Base-by-base conservation (phyloP, 2,329 filamentous ascomycete genomes). In the Cladosporium austrohemisphaericum region DNA sequence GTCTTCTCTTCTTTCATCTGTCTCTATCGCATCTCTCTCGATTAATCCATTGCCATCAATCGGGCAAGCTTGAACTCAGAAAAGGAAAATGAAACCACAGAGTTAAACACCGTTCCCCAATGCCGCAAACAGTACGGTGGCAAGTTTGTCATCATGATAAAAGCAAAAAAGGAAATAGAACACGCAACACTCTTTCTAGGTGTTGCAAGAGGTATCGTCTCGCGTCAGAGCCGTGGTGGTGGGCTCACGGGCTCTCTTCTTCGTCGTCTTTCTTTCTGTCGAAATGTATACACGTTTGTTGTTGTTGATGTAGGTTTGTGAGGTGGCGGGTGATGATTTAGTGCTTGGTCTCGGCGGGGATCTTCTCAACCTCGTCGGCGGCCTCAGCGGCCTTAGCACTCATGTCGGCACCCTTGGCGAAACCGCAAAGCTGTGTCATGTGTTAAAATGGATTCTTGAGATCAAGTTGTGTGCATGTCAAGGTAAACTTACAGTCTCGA, bases 11-110 rank as follows among this genome's bases (percentile, higher is more conserved):
- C n/a, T n/a, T n/a, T n/a, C n/a, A n/a, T n/a, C n/a, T n/a, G n/a
- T n/a, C n/a, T n/a, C n/a, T n/a, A n/a, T n/a, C n/a, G 13, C 18
- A 32, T 41, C 28, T 20, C 70, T 6, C 86, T 86, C 2, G 86
- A 86, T 65, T 90, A 85, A 55, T 90, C 73, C 53, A 80, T 79
- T 52, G 90, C 71, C 3, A 78, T 76, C 54, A 32, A 32, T 32
- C 29, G 29, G 29, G n/a, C n/a, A n/a, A n/a, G n/a, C n/a, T n/a
- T n/a, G n/a, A n/a, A n/a, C n/a, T n/a, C 28, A 47, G 25, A 25
- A 28, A 20, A 4, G 5, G 14, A 37, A 47, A 31, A 19, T 13
- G 29, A 47, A 37, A 20, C n/a, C n/a, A n/a, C n/a, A n/a, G n/a
- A n/a, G n/a, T n/a, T n/a, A 29, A 47, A 47, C 44, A 47, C 44